Evolutionary conservation across 169 alveolate genomes (phyloP).

Genomic region (Cystoisospora suis): DNA sequence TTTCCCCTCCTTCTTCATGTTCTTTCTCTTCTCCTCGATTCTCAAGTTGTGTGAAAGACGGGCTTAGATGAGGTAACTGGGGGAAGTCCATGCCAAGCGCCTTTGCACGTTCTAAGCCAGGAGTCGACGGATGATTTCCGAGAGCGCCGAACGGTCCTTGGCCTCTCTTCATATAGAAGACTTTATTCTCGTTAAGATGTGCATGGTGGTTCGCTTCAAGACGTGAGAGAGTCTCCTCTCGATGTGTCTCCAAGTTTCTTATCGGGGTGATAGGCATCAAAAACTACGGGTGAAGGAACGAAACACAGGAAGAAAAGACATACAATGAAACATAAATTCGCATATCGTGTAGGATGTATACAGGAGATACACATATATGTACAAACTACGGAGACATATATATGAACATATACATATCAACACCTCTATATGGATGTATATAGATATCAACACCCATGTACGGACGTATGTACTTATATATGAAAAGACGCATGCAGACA

Average conservation of each 20-base stretch:
- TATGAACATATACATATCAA: no score
- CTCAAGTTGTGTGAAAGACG: neutral
- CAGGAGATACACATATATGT: no score
- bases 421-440: no score
- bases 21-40: neutral
- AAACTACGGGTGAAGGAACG: neutral
- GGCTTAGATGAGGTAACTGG: neutral
- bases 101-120: neutral
- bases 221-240: conserved; percentile 5
- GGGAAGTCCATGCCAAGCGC: neutral
- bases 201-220: conserved; percentile 47
- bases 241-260: neutral
- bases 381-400: no score
- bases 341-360: no score
- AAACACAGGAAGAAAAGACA: neutral
- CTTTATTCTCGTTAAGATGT: neutral
- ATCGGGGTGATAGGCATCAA: conserved; percentile 41
- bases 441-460: no score
- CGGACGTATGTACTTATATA: no score
- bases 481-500: no score
- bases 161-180: conserved; percentile 39
- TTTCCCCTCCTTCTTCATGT: neutral
- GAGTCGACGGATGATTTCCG: neutral
- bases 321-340: neutral
- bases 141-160: conserved; percentile 54